Percentiles rank a stretch among this genome's conserved stretches.
phyloP scores from a whole-genome alignment of 148 eudicot species.

The Spergularia bocconei region DNA sequence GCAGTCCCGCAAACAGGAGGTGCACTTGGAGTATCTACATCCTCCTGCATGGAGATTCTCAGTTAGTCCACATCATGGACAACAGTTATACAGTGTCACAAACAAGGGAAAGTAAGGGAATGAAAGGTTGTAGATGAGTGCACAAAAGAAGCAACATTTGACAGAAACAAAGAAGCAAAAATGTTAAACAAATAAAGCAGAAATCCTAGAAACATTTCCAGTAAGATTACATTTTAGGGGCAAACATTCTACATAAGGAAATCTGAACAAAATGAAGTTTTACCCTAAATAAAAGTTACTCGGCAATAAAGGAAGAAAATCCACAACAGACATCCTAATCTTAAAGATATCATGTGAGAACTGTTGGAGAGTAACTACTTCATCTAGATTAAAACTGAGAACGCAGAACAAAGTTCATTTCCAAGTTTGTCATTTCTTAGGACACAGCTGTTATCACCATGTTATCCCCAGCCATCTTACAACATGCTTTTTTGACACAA shows the following conservation, averaged over 20 bases:
- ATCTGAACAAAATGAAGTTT: neutral
- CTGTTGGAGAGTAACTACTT: neutral
- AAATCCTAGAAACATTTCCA: neutral
- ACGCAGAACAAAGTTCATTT: neutral
- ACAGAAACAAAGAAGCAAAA: neutral
- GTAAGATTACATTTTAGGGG: neutral
- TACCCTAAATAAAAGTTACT: neutral
- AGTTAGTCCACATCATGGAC: neutral
- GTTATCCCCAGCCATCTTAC: neutral
- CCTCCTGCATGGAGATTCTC: constrained; percentile 25
- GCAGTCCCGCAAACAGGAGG: constrained; percentile 57
- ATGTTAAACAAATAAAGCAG: neutral
- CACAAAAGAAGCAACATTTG: too few relatives aligned
- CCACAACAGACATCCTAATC: neutral
- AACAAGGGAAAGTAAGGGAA: neutral
- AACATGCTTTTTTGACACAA: neutral
- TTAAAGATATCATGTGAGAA: neutral
- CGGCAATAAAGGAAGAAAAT: neutral
- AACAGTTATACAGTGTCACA: neutral
- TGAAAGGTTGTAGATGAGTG: too few relatives aligned
- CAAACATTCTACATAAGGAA: neutral
- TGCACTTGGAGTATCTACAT: constrained; percentile 75
- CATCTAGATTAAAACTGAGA: neutral
- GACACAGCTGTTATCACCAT: neutral
- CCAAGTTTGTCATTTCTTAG: neutral